These are phyloP conservation scores for Xerocomus amazonicus DNA, from an alignment of 1,284 basidiomycete genomes.

Conservation along the genomic window DNA sequence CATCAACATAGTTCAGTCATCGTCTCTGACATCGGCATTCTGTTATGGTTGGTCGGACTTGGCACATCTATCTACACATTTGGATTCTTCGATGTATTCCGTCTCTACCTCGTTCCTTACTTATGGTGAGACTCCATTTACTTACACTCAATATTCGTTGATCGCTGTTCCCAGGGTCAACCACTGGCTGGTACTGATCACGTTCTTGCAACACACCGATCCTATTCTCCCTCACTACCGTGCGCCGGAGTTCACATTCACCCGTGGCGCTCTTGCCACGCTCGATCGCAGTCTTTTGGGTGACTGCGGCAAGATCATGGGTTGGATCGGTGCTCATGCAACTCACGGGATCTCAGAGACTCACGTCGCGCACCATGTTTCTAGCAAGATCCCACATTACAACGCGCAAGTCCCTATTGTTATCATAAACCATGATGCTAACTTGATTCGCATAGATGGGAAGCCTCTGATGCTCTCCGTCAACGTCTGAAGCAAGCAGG, in stretches of 20 bases:
- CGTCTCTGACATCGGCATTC: slow-evolving; percentile 82
- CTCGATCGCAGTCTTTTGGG: slow-evolving; percentile 88
- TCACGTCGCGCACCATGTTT: slow-evolving; percentile 88
- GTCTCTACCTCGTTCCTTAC: slow-evolving; percentile 87
- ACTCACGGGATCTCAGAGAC: slow-evolving; percentile 92
- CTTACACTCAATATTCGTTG: background rate
- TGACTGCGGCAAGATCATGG: slow-evolving; percentile 69
- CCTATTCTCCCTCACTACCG: slow-evolving; percentile 94
- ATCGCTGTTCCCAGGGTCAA: slow-evolving; percentile 49
- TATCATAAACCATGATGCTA: background rate
- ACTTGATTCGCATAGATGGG: slow-evolving; percentile 56
- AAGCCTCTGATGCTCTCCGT: slow-evolving; percentile 87
- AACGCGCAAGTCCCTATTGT: slow-evolving; percentile 50
- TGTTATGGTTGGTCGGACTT: slow-evolving; percentile 68
- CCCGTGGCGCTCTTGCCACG: slow-evolving; percentile 91
- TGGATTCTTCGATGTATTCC: slow-evolving; percentile 76
- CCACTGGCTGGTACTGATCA: slow-evolving; percentile 91
- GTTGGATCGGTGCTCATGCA: slow-evolving; percentile 74
- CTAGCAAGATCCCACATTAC: slow-evolving; percentile 93
- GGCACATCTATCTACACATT: slow-evolving; percentile 57
- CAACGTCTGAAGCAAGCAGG: slow-evolving; percentile 67
- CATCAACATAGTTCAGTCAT: slow-evolving; percentile 81
- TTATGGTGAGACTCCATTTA: slow-evolving; percentile 57
- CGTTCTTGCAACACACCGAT: slow-evolving; percentile 98
- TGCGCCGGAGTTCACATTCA: slow-evolving; percentile 87